phyloP scores from a whole-genome alignment of 257 asterid genomes.

The Parsonsia alboflavescens region DNA sequence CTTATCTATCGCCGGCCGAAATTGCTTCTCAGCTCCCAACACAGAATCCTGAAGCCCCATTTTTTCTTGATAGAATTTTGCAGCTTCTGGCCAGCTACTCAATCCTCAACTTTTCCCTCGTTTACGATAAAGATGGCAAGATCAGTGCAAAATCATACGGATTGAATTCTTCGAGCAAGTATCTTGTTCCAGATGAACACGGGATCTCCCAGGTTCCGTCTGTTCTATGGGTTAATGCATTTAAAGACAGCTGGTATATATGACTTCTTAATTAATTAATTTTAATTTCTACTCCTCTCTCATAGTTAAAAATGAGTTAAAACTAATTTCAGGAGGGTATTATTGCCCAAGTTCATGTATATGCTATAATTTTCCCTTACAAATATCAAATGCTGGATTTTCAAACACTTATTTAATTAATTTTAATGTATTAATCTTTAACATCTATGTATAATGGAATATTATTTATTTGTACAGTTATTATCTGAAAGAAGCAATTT shows the following conservation, averaged over 20 bases:
- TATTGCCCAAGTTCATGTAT: too few relatives aligned
- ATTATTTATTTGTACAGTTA: background rate
- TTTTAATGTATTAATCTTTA: too few relatives aligned
- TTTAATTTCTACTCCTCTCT: background rate
- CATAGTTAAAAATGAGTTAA: too few relatives aligned
- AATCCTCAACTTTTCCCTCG: slow-evolving; percentile 20
- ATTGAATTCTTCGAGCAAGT: slow-evolving; percentile 29
- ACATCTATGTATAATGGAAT: too few relatives aligned
- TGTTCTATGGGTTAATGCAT: background rate
- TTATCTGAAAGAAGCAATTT: slow-evolving; percentile 13
- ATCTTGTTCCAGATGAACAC: slow-evolving; percentile 25
- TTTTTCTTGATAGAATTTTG: slow-evolving; percentile 36
- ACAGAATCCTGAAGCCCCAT: slow-evolving; percentile 20
- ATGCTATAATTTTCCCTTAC: too few relatives aligned
- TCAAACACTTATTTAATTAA: too few relatives aligned
- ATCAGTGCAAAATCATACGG: slow-evolving; percentile 23
- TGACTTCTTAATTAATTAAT: too few relatives aligned
- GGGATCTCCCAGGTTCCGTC: slow-evolving; percentile 31
- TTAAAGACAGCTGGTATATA: background rate
- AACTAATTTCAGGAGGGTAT: too few relatives aligned
- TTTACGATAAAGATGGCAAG: background rate
- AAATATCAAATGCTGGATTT: too few relatives aligned
- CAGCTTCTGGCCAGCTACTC: slow-evolving; percentile 32
- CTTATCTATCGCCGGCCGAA: slow-evolving; percentile 23
- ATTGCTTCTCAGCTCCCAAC: slow-evolving; percentile 28